Evolutionary conservation across 2,329 filamentous ascomycete genomes (phyloP), one percentile per base, ranked within the genome.

Genomic region (Phaeophleospora eucalypticola): DNA sequence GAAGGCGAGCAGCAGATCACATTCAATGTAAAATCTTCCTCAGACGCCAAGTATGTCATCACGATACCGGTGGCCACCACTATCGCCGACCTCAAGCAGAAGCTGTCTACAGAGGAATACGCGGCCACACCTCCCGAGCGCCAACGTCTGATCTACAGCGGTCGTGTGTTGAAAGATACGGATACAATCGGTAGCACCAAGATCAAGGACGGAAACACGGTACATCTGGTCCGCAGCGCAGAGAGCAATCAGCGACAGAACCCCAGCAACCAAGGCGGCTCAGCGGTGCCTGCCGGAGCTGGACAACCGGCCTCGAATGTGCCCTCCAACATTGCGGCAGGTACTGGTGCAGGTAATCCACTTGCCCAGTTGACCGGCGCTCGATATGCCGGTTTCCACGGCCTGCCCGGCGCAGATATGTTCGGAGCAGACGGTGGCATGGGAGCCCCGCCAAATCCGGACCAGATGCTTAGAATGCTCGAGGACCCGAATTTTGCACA

Each of bases 21-120:
- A 68, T 97, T 98, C 81, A 93, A 89, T 73, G 84, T 98, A 71
- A 98, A 97, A 76, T 87, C 88, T n/a, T 90, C 89, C n/a, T 86
- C 84, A 60, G 90, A 96, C 65, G 83, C 81, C 66, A 89, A 86
- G 68, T 90, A 89, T 65, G 83, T 80, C 43, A 75, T 98, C 65
- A 94, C 89, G 46, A 83, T 97, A 64, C 71, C 86, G 48, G 79
- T 86, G 56, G 80, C 81, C 29, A 87, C 85, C 40, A 86, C 85
- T 6, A 85, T 97, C 36, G 77, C 81, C 47, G 89, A 96, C 52
- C 80, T 98, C 60, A 98, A 98, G 78, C 80, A 79, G 53, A 95
- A 91, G 75, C 83, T 98, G 33, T 81, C 90, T 4, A 79, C 80
- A 24, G 71, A 82, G 48, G 89, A 95, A 60, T 88, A 84, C 64